A percentile compares a stretch with the other conserved stretches of the same genome.
phyloP scores from a whole-genome alignment of 2,329 filamentous ascomycete genomes.

The Fusarium chlamydosporum region DNA sequence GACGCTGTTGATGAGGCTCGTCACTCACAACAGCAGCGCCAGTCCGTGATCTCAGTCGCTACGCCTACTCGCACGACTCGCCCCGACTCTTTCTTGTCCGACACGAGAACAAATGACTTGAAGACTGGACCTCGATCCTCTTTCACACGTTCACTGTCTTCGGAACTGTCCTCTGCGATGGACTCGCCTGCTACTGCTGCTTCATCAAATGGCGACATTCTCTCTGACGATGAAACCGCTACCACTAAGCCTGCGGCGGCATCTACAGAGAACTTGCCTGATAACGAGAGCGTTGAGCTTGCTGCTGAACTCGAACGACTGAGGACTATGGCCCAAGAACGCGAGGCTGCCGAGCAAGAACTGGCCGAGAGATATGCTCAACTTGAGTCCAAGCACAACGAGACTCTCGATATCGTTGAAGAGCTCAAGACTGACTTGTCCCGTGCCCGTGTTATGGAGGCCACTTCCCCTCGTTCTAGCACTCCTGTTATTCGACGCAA shows the following conservation, averaged over 20 bases:
- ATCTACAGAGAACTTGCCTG: slow-evolving; percentile 58
- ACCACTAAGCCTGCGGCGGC: slow-evolving; percentile 59
- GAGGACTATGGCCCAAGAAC: slow-evolving; percentile 78
- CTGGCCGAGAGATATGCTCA: slow-evolving; percentile 85
- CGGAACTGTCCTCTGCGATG: slow-evolving; percentile 90
- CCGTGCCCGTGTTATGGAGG: slow-evolving; percentile 76
- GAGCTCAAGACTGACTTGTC: slow-evolving; percentile 89
- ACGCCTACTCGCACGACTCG: slow-evolving; percentile 67
- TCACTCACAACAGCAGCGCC: slow-evolving; percentile 69
- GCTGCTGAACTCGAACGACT: slow-evolving; percentile 79
- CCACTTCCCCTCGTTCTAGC: slow-evolving; percentile 73
- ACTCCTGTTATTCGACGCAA: slow-evolving; percentile 90
- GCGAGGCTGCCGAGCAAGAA: slow-evolving; percentile 79
- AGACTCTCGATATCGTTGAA: slow-evolving; percentile 87
- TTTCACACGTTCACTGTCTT: slow-evolving; percentile 87
- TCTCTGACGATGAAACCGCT: slow-evolving; percentile 59
- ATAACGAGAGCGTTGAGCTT: slow-evolving; percentile 61
- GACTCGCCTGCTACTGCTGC: slow-evolving; percentile 78
- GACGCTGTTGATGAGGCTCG: slow-evolving; percentile 85
- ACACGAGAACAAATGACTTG: slow-evolving; percentile 77
- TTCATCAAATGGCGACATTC: slow-evolving; percentile 69
- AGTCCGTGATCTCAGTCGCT: slow-evolving; percentile 69
- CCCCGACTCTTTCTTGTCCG: slow-evolving; percentile 87
- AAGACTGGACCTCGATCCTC: slow-evolving; percentile 78
- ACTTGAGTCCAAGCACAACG: slow-evolving; percentile 84